Evolutionary conservation across 352 stramenopile genomes (phyloP), one percentile per base, ranked within the genome.

Genomic region (Globisporangium barbulae): DNA sequence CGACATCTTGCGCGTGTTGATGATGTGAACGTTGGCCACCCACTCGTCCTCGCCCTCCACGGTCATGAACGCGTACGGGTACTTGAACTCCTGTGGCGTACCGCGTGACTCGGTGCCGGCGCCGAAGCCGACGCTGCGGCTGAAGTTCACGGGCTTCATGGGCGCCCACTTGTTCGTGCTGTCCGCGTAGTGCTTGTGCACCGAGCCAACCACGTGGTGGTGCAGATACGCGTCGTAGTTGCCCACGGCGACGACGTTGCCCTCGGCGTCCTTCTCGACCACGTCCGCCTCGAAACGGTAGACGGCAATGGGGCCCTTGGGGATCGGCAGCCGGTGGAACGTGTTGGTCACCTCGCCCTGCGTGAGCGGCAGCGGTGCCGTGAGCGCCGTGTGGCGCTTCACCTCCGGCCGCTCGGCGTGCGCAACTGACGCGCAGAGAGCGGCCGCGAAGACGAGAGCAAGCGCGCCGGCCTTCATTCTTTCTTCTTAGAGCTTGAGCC

Each of bases 221-320:
- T 94, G 85, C 57, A 94, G 64, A 63, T 94, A 94, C 21, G 85
- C 85, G 52, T 94, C 85, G 64, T 75, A 94, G 10, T 70, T 83
- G 9, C 79, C 69, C 41, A 88, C 78, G 9, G 81, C 67, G n/a
- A 88, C 63, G 3, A 88, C 59, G 21, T 83, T 73, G 19, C 77
- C 79, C 6, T 73, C 73, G n/a, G 75, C 71, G 53, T 75, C 74
- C 57, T 86, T 81, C 75, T 84, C 75, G 41, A 94, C 85, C 5
- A 94, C 78, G 31, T 92, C 85, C 7, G 81, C 85, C 53, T 85
- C 73, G 53, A 94, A 94, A 53, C 80, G 83, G 64, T 90, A 90
- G n/a, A 94, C 81, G 15, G 85, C 81, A 61, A 94, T 92, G 21
- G 85, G 85, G 12, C 85, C 85, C 53, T 83, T 83, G 25, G 85